These are phyloP conservation scores for Aspergillus aculeatinus DNA, from an alignment of 2,329 filamentous ascomycete species.

Conservation along the genomic window DNA sequence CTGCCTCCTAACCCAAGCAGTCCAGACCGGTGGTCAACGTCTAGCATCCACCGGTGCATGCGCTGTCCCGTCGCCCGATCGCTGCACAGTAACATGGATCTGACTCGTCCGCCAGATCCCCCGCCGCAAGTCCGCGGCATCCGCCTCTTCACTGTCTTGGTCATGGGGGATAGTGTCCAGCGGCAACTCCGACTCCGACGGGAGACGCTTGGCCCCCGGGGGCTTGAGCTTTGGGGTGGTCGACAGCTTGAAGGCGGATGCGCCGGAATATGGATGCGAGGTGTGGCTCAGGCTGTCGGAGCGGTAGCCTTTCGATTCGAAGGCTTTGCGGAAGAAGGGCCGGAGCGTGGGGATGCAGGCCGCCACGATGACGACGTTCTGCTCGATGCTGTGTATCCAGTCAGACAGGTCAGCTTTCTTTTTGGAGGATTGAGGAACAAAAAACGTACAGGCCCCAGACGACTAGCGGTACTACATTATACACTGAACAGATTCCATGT, in stretches of 20 bases:
- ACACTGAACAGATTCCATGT: constrained; percentile 2
- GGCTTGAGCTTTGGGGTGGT: constrained; percentile 3
- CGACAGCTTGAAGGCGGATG: constrained; percentile 6
- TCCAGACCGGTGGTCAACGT: too few species aligned
- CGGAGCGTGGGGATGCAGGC: constrained; percentile 30
- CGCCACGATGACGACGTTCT: constrained; percentile 31
- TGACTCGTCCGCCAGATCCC: constrained; percentile 15
- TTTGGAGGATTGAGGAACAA: not conserved
- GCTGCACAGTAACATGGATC: not conserved
- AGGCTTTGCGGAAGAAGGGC: constrained; percentile 26
- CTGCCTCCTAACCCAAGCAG: too few species aligned
- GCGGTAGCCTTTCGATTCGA: constrained; percentile 6
- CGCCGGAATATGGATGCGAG: constrained; percentile 1
- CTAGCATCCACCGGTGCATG: too few species aligned
- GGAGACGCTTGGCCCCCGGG: not conserved
- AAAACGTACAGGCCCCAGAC: constrained; percentile 21
- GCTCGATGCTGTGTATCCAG: constrained; percentile 21
- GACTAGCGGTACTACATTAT: constrained; percentile 20
- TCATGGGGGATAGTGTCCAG: not conserved
- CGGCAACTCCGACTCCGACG: constrained; percentile 11
- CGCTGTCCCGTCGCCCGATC: too few species aligned
- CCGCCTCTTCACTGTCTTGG: not conserved
- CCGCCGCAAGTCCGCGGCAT: constrained; percentile 3
- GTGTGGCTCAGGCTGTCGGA: not conserved
- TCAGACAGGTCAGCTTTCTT: not conserved